phyloP scores from a whole-genome alignment of 371 early-diverging fungal genomes.

The Actinomortierella ambigua region DNA sequence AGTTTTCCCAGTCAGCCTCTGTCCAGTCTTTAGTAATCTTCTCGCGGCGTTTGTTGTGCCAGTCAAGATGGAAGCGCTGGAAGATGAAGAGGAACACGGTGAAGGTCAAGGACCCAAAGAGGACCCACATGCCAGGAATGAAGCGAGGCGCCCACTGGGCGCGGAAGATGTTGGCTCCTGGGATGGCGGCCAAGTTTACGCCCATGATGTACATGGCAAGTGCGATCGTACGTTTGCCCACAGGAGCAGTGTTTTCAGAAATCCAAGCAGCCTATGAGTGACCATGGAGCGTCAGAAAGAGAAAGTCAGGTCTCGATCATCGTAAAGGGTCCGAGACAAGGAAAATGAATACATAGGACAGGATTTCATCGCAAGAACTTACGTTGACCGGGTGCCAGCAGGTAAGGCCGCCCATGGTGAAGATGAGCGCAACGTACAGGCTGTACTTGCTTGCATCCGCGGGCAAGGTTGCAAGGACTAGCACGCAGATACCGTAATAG shows the following conservation, averaged over 20 bases:
- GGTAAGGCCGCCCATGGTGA: constrained; percentile 41
- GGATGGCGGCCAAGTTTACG: constrained; percentile 51
- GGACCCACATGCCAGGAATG: constrained; percentile 29
- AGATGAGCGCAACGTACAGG: constrained; percentile 49
- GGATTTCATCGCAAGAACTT: constrained; percentile 1
- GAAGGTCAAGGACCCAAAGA: constrained; percentile 29
- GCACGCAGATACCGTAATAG: constrained; percentile 49
- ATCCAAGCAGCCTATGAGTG: constrained; percentile 58
- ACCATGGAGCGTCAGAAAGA: constrained; percentile 25
- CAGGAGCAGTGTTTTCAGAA: constrained; percentile 53
- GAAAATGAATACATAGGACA: not conserved
- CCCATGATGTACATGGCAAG: constrained; percentile 50
- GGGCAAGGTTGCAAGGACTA: constrained; percentile 51
- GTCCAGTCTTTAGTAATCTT: constrained; percentile 30
- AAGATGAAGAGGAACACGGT: constrained; percentile 40
- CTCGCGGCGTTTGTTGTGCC: constrained; percentile 19
- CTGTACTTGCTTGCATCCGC: constrained; percentile 48
- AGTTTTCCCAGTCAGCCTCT: constrained; percentile 27
- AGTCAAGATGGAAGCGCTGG: constrained; percentile 32
- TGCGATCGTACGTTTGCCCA: constrained; percentile 54
- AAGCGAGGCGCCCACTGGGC: constrained; percentile 39
- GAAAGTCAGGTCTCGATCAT: not conserved
- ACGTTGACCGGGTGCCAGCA: constrained; percentile 48
- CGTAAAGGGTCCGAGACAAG: not conserved
- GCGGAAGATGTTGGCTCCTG: constrained; percentile 51